Conservation (phyloP, 108 stramenopile species). For the Skeletonema costatum region DNA sequence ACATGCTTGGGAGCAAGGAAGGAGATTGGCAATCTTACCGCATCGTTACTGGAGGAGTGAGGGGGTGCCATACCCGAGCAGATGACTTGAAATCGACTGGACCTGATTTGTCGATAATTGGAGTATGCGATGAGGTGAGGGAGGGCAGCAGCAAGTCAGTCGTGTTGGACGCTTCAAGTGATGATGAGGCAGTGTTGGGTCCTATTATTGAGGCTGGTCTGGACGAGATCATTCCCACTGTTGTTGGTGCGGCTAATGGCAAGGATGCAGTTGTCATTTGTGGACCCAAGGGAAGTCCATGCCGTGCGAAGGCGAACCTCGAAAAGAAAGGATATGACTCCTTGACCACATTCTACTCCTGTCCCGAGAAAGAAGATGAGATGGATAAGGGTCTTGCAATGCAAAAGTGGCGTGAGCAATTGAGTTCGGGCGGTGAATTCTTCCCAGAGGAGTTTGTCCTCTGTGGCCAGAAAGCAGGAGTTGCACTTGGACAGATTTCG, state of each 20-base stretch:
- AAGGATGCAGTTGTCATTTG: constrained; percentile 34
- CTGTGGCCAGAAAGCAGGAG: no score
- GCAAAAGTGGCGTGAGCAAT: constrained; percentile 32
- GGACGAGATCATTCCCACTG: constrained; percentile 18
- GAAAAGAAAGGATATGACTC: constrained; percentile 21
- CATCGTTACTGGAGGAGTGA: constrained; percentile 83
- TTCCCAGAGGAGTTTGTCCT: neutral
- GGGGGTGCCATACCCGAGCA: constrained; percentile 70
- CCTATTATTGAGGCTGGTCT: constrained; percentile 39
- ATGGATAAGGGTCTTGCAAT: constrained; percentile 19
- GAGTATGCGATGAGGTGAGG: constrained; percentile 20
- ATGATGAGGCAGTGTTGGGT: constrained; percentile 28
- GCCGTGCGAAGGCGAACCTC: constrained; percentile 34
- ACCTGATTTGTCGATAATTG: constrained; percentile 51
- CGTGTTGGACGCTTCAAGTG: constrained; percentile 20
- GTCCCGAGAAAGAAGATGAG: constrained; percentile 19
- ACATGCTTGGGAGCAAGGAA: constrained; percentile 15
- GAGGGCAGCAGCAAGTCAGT: constrained; percentile 24
- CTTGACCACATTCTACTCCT: constrained; percentile 32
- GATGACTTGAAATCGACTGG: constrained; percentile 76
- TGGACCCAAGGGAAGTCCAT: constrained; percentile 15
- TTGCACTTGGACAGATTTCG: no score
- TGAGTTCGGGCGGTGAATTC: constrained; percentile 9
- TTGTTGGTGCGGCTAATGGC: constrained; percentile 5
- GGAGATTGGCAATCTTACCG: constrained; percentile 52